Evolutionary conservation across 75 land plant genomes (phyloP).

Genomic region (Azolla pinnata): DNA sequence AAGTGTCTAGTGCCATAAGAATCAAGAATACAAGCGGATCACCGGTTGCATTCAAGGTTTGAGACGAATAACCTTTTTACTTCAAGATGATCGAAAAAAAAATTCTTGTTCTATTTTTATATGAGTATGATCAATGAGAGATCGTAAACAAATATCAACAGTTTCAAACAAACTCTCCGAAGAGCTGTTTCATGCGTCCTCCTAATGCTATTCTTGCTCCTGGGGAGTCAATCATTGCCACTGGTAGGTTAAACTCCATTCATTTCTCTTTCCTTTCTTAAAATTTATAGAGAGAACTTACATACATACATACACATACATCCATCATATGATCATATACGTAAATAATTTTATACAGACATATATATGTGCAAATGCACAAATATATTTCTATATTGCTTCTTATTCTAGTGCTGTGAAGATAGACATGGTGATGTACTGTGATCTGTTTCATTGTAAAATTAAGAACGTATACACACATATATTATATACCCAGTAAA

Average conservation of each 20-base stretch:
- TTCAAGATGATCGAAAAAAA: background rate
- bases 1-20: constrained; percentile 76
- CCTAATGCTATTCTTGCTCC: constrained; percentile 45
- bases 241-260: constrained; percentile 25
- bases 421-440: too few relatives aligned
- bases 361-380: too few relatives aligned
- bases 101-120: background rate
- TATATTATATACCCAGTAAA: too few relatives aligned
- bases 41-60: constrained; percentile 90
- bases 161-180: constrained; percentile 55
- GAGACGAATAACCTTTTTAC: background rate
- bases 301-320: too few relatives aligned
- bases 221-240: constrained; percentile 40
- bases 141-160: constrained; percentile 9
- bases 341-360: too few relatives aligned
- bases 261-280: too few relatives aligned
- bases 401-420: too few relatives aligned
- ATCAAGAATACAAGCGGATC: constrained; percentile 88
- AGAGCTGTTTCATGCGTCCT: constrained; percentile 56
- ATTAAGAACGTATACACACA: too few relatives aligned
- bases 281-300: too few relatives aligned
- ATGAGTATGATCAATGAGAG: constrained; percentile 16
- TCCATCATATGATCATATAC: too few relatives aligned
- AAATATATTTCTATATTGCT: too few relatives aligned
- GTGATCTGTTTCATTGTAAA: too few relatives aligned